These are phyloP conservation scores for Lenwebbia sp. DNA, from an alignment of 345 rosid species.

Conservation along the genomic window DNA sequence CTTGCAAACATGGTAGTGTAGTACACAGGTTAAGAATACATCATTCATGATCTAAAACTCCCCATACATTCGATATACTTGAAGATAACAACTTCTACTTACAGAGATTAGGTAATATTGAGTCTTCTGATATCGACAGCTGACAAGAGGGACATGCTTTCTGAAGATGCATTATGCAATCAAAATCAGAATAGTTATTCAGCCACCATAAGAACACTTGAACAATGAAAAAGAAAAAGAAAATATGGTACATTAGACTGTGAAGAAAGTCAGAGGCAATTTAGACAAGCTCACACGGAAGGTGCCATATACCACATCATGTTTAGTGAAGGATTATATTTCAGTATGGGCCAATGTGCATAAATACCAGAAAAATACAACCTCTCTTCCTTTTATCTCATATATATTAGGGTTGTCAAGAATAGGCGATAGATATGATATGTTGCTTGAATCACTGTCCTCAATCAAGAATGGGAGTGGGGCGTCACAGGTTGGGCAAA, in stretches of 20 bases:
- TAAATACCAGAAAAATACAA: background rate
- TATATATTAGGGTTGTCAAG: background rate
- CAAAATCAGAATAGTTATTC: background rate
- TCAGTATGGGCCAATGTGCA: background rate
- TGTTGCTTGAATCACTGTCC: background rate
- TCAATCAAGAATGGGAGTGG: background rate
- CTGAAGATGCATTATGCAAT: constrained; percentile 27
- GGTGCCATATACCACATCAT: background rate
- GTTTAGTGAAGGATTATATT: background rate
- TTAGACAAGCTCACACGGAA: background rate
- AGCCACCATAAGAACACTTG: background rate
- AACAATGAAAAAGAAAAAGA: background rate
- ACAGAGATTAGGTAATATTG: constrained; percentile 70
- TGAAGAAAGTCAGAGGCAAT: background rate
- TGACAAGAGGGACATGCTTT: constrained; percentile 75
- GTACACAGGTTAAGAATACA: background rate
- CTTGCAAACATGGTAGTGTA: background rate
- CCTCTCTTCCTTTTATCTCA: background rate
- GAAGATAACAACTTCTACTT: constrained; percentile 10
- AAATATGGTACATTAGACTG: background rate
- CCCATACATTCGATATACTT: background rate
- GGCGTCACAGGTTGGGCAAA: background rate
- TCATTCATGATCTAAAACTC: background rate
- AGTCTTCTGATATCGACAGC: constrained; percentile 52
- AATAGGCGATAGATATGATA: background rate